Evolutionary conservation across 768 basidiomycete genomes (phyloP), one percentile per base, ranked within the genome.

Genomic region (Termitomyces sp.): DNA sequence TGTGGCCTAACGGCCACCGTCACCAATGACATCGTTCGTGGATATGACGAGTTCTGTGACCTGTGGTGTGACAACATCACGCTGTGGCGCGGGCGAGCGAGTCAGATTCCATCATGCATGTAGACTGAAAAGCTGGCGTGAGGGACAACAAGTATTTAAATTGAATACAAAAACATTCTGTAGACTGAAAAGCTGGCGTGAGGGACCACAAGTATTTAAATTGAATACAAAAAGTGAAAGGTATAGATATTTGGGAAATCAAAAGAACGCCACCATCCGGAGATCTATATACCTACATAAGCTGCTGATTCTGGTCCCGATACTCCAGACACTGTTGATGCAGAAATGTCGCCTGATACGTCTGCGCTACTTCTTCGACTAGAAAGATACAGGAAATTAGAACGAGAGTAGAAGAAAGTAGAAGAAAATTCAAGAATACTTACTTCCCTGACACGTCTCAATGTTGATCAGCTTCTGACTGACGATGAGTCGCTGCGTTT

Each of bases 401-500:
- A 34, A 34, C 7, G n/a, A 7, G 9, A 11, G 6, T 12, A 1
- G 7, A 30, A 41, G 22, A 47, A 42, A 11, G 9, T 15, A 2
- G 7, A 30, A 41, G 22, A 47, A 42, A 11, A 5, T 15, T 2
- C 2, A 12, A 34, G 12, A 30, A 74, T 70, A 2, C 58, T 51
- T 32, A 58, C 58, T 47, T 1, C 28, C 8, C 2, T 10, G 38
- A 21, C 37, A 46, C 0, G 66, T 70, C n/a, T 57, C 64, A 5
- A 70, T 70, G 22, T 56, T 60, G 22, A 75, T 66, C 32, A 69
- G 55, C 37, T 63, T 62, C n/a, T 53, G 45, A 4, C 57, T 42
- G 8, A 67, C 51, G 21, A 75, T 70, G 24, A 60, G 55, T 35
- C 58, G 65, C 42, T 74, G 70, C 5, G 69, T 53, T 9, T 63